A percentile compares a stretch with the other conserved stretches of the same genome.
Evolutionary conservation across 768 basidiomycete genomes (phyloP).

Genomic region (Pulveroboletus sp.): DNA sequence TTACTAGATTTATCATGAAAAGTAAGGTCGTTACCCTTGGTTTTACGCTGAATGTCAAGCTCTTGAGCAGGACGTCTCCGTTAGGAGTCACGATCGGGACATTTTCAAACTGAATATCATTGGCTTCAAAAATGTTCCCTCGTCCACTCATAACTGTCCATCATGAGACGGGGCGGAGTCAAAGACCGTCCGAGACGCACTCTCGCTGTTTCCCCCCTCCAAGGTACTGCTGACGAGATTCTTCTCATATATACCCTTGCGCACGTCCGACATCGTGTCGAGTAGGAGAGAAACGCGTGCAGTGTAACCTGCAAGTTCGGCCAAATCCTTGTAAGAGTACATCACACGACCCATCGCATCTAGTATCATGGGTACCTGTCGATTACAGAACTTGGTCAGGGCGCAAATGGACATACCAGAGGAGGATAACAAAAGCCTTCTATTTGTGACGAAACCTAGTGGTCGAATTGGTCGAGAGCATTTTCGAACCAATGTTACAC

Average conservation of each 20-base stretch:
- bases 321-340: slow-evolving; percentile 96
- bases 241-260: slow-evolving; percentile 83
- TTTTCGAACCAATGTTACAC: not conserved
- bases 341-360: slow-evolving; percentile 95
- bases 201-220: slow-evolving; percentile 67
- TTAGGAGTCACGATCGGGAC: slow-evolving; percentile 97
- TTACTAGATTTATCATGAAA: not conserved
- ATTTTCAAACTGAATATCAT: slow-evolving; percentile 86
- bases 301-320: slow-evolving; percentile 95
- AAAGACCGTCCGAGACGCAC: slow-evolving; percentile 40
- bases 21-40: slow-evolving; percentile 53
- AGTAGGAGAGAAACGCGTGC: slow-evolving; percentile 84
- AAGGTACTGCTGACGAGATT: slow-evolving; percentile 72
- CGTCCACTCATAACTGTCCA: slow-evolving; percentile 69
- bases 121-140: slow-evolving; percentile 76
- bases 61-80: slow-evolving; percentile 84
- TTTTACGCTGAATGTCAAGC: slow-evolving; percentile 83
- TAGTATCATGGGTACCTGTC: slow-evolving; percentile 19
- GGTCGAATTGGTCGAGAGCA: not conserved
- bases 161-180: not conserved
- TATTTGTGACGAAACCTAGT: slow-evolving; percentile 93
- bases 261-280: slow-evolving; percentile 86
- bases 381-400: not conserved
- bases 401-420: slow-evolving; percentile 47
- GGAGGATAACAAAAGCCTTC: slow-evolving; percentile 81